Base-by-base conservation (phyloP, 306 rosid species). In the Quercus glauca region DNA sequence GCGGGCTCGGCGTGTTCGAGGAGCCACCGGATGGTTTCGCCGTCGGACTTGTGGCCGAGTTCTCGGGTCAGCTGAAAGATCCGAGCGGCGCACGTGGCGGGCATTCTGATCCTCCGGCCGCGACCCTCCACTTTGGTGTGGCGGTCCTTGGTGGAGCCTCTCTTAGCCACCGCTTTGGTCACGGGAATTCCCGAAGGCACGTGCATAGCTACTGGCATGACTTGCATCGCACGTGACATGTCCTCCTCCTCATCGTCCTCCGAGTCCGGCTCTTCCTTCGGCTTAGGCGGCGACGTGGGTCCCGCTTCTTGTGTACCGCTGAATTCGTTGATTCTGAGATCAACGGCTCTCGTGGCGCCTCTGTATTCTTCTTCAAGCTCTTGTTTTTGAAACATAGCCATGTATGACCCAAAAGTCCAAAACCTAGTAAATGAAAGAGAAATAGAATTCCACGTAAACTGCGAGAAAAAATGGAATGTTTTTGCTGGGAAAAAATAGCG, bases 71-170 rank as follows among this genome's bases (percentile, higher is more conserved):
- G 43, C 70, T 93, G 95, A 19, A 93, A 93, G 87, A 93, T 91
- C 87, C 93, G 73, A 1, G 97, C 98, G 1, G 97, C 95, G 25
- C 93, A 91, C 1, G 93, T 87, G 29, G 97, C 92, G 6, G 98
- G 98, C 90, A 93, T 93, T 70, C 98, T 91, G 85, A 93, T 90
- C 90, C 97, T 89, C 76, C 95, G 81, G n/a, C 98, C 97, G 1
- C 97, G 84, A 0, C 98, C 97, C 74, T 93, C 97, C 2, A 91
- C 98, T 33, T 93, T 93, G 0, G 97, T 90, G 81, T 93, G 98
- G 1, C 95, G 91, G 84, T 93, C 98, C 43, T 91, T 93, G 1
- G 93, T 89, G 6, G 91, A 91, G 5, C 92, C 76, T 29, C 91
- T 77, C 75, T 86, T 93, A 43, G 81, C 78, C 3, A 74, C 76